Evolutionary conservation across 2,329 filamentous ascomycete species (phyloP).

Genomic region (Alternaria tenuissima): DNA sequence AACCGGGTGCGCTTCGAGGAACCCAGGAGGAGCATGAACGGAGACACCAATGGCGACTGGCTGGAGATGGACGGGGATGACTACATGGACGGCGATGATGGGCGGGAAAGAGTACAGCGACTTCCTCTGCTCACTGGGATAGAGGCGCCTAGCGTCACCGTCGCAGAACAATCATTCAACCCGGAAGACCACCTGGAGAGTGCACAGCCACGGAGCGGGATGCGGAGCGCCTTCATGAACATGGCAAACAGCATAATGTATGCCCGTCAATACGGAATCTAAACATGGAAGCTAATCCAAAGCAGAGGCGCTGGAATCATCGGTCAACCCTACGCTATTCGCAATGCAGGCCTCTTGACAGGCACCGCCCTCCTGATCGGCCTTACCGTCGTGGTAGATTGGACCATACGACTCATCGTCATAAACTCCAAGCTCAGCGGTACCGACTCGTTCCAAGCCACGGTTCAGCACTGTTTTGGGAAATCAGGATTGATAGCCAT

Average conservation of each 20-base stretch:
- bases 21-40: conserved; percentile 48
- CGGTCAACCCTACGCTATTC: conserved; percentile 92
- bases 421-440: conserved; percentile 97
- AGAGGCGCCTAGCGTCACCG: conserved; percentile 79
- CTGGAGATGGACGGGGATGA: conserved; percentile 68
- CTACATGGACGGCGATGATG: conserved; percentile 57
- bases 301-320: conserved; percentile 70
- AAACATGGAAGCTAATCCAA: conserved; percentile 21
- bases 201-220: conserved; percentile 80
- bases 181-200: conserved; percentile 67
- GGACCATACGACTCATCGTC: conserved; percentile 97
- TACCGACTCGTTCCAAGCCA: conserved; percentile 92
- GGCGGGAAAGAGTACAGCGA: conserved; percentile 58
- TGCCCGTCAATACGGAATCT: conserved; percentile 9
- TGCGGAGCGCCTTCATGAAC: conserved; percentile 96
- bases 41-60: conserved; percentile 48
- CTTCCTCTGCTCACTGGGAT: conserved; percentile 81
- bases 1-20: conserved; percentile 78
- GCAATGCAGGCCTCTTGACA: conserved; percentile 84
- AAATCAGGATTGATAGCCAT: conserved; percentile 88
- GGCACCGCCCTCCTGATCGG: conserved; percentile 79
- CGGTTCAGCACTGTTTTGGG: conserved; percentile 95
- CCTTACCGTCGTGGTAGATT: conserved; percentile 88
- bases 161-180: conserved; percentile 67
- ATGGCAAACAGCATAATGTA: conserved; percentile 98